Base-by-base conservation (phyloP, 1,284 basidiomycete species). In the Sporisorium iseilematis-ciliati region DNA sequence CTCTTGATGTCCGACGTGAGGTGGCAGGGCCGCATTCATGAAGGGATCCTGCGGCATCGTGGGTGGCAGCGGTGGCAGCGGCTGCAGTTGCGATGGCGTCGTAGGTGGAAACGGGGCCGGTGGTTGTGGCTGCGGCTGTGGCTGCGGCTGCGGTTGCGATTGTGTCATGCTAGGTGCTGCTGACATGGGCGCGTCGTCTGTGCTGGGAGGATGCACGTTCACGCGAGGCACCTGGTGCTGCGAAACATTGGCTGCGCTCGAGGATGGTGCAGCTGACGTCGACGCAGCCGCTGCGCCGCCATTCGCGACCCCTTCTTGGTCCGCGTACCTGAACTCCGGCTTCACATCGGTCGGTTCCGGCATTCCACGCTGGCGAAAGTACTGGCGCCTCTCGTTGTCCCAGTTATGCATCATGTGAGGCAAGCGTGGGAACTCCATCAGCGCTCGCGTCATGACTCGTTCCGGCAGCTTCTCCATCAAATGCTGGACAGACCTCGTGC, bases 371-470 rank as follows among this genome's bases (percentile, higher is more conserved):
- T 52, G 33, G 4, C n/a, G 26, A 26, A 54, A 74, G 38, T 62
- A 74, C 40, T 61, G 58, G n/a, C 18, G n/a, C 56, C 51, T 69
- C 40, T 74, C 71, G 42, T 52, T 43, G 26, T 51, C 42, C 71
- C 71, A 74, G 55, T 65, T 58, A 20, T 58, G 50, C 38, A 74
- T 40, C 71, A 74, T 74, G 54, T 74, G 71, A 10, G 71, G 71
- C 1, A 74, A 25, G 7, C 71, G 49, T 2, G 71, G 71, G 21
- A 74, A 69, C 50, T 74, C 71, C 71, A 74, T 74, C 16, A 74
- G 21, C 35, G 71, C 65, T 18, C 71, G 25, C 16, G 60, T 55
- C 20, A 68, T 40, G 14, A 62, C 58, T 6, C 61, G 51, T 16
- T 62, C 65, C 48, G 62, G 57, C 54, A 65, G n/a, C 41, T 57